Evolutionary conservation across 192 early-diverging fungal genomes (phyloP), one percentile per base, ranked within the genome.

Genomic region (Umbelopsis sp.): DNA sequence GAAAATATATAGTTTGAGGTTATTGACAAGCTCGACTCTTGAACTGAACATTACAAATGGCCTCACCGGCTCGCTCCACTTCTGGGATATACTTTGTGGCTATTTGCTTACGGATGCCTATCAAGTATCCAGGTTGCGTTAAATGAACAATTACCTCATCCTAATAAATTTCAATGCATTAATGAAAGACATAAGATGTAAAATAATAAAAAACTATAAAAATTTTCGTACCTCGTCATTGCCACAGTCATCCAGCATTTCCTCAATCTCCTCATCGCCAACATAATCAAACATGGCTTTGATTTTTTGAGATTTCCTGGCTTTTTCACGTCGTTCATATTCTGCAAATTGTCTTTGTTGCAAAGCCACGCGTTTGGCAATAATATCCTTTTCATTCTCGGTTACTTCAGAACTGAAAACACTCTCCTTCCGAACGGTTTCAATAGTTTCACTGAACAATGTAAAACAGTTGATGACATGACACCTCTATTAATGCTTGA

Each of bases 391-490:
- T 71, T 97, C 95, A 69, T 92, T 88, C 73, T 92, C 90, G 2
- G 95, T 97, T 22, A 96, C 88, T 78, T 94, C 93, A 53, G 94
- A 87, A 69, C 88, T 88, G 77, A 97, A 97, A 16, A 97, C 88
- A 22, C 89, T 88, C 70, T 93, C 90, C 77, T 96, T 96, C 45
- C 90, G 86, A 45, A 93, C 88, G 6, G 83, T 89, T 72, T 85
- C 86, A 70, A 93, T 92, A 24, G 83, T 84, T 69, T 91, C 86
- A 80, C 92, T 93, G 69, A n/a, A 17, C 17, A 65, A 38, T 25
- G 4, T 3, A 7, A 50, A 9, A 31, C 22, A 70, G 26, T 20
- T 12, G 34, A 32, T 34, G 12, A 17, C 1, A 29, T 29, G 8
- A 36, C 47, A 36, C 16, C 20, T 68, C 14, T 17, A 70, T 41